Conservation (phyloP, 306 rosid genomes). For the Acacia confusa region DNA sequence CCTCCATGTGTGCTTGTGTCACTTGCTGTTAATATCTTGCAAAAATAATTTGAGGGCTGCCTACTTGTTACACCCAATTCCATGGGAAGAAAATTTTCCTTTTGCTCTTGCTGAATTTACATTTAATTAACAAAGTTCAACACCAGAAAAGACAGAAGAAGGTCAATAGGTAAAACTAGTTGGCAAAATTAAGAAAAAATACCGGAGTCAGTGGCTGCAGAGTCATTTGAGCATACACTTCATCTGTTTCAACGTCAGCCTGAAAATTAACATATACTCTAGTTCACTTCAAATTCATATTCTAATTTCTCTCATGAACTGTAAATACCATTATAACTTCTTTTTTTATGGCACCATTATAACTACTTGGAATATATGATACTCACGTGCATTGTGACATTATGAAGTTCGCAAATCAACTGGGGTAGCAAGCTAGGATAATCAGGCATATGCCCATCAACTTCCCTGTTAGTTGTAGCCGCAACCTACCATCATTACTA, state of each 20-base stretch:
- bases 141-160: conserved; percentile 1
- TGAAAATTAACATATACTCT: conserved; percentile 47
- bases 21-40: conserved; percentile 90
- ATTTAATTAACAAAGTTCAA: conserved; percentile 20
- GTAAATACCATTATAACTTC: conserved; percentile 10
- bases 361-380: conserved; percentile 21
- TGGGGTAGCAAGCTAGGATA: conserved; percentile 83
- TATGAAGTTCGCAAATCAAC: conserved; percentile 84
- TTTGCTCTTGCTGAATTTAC: conserved; percentile 69
- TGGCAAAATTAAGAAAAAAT: neutral
- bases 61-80: conserved; percentile 81
- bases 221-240: conserved; percentile 92
- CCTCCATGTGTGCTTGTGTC: conserved; percentile 95
- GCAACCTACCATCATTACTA: conserved; percentile 55
- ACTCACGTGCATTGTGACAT: conserved; percentile 85
- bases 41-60: conserved; percentile 86
- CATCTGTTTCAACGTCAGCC: conserved; percentile 93
- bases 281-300: conserved; percentile 1
- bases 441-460: conserved; percentile 81
- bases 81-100: conserved; percentile 82
- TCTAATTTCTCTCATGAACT: neutral
- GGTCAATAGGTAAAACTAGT: neutral
- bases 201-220: conserved; percentile 79
- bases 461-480: conserved; percentile 77
- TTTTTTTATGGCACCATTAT: neutral